Base-by-base conservation (phyloP, 129 eudicot species). In the Flaveria bidentis region DNA sequence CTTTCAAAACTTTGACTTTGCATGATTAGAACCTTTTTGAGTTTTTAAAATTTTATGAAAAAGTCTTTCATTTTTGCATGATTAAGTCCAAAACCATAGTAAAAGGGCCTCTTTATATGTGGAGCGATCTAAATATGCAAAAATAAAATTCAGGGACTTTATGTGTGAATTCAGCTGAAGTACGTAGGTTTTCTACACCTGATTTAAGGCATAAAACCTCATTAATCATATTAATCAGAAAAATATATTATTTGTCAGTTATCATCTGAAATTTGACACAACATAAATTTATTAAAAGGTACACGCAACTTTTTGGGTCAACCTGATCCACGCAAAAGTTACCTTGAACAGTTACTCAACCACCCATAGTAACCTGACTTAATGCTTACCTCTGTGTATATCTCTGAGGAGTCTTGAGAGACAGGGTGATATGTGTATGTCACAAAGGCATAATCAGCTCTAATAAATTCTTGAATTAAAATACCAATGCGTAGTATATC, bases 341-440 rank as follows among this genome's bases (percentile, higher is more conserved):
- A 57, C 33, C 67, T 61, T 26, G 67, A 26, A 10, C 46, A 12
- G 22, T 63, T 63, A 30, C 45, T 44, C 45, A 14, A 33, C 69
- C 9, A 30, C 22, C 47, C 20, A 63, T 28, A 14, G 16, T 6
- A 20, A 63, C 22, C 69, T 20, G 2, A 56, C 15, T 47, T 2
- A 50, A 61, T 26, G 36, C 66, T 69, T 76, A 82, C 89, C 86
- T 85, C 89, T 47, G 86, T 79, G 70, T 85, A 82, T 66, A 85
- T 82, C 84, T 82, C 78, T 16, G 84, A 75, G 30, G 82, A 62
- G 73, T 85, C 89, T 39, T 47, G 84, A 57, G 88, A 78, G 25
- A 82, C 70, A 45, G 89, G 89, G 82, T 85, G 85, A 52, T 76
- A 76, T 55, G 89, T 85, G 89, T 79, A 84, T 1, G 85, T 79